These are phyloP conservation scores for Dipodascus geniculatus DNA, from an alignment of 805 yeast species.

Conservation along the genomic window DNA sequence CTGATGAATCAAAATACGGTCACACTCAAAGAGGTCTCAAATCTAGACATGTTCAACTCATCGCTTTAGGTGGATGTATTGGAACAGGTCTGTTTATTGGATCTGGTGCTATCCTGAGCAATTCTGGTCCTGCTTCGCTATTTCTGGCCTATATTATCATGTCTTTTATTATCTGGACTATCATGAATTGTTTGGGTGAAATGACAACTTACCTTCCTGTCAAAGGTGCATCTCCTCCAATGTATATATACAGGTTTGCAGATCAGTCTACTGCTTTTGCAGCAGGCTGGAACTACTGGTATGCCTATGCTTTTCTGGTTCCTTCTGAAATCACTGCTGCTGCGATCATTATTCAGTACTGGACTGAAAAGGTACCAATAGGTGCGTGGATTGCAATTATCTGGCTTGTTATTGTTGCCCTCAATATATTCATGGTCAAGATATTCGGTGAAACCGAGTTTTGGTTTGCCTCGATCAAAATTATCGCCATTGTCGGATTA, in stretches of 20 bases:
- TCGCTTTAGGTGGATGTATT: conserved; percentile 66
- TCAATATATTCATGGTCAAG: conserved; percentile 38
- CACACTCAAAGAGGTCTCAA: conserved; percentile 28
- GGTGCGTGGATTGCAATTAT: conserved; percentile 41
- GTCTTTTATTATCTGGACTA: conserved; percentile 51
- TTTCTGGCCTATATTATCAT: conserved; percentile 52
- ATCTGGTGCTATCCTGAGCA: conserved; percentile 46
- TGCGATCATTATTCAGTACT: conserved; percentile 32
- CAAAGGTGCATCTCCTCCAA: conserved; percentile 54
- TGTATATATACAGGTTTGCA: conserved; percentile 47
- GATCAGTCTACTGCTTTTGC: conserved; percentile 49
- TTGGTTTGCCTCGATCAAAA: conserved; percentile 53
- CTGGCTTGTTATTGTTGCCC: conserved; percentile 33
- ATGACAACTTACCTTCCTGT: conserved; percentile 43
- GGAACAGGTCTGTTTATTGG: conserved; percentile 75
- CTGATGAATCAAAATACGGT: neutral
- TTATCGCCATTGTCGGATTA: conserved; percentile 50
- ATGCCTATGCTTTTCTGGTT: conserved; percentile 35
- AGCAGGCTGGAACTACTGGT: conserved; percentile 40
- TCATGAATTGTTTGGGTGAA: conserved; percentile 50
- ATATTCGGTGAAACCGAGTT: conserved; percentile 47
- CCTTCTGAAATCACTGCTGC: conserved; percentile 37
- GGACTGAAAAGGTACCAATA: conserved; percentile 38
- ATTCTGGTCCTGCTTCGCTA: conserved; percentile 66
- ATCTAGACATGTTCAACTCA: conserved; percentile 58